Evolutionary conservation across 2,329 filamentous ascomycete species (phyloP), one percentile per base, ranked within the genome.

Genomic region (Lizonia empirigonia): DNA sequence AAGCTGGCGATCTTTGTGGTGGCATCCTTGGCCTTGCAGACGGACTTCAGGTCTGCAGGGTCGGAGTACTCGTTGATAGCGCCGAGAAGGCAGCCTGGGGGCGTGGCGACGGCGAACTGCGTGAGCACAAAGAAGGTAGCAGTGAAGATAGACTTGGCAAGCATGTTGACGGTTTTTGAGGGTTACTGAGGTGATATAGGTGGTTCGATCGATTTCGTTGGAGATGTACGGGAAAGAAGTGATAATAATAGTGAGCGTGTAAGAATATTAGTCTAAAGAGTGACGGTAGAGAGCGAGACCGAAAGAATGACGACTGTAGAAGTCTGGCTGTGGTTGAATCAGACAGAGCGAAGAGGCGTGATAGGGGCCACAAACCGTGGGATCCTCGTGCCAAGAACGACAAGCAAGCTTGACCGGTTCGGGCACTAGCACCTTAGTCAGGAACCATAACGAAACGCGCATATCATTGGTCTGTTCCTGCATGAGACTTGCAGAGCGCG

Each of bases 81-180:
- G 44, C 65, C 68, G 37, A 70, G 62, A 24, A 70, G 56, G 53
- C 67, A 71, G 46, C 55, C 62, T 5, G 68, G 64, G 15, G 64
- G 59, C 10, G 56, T 51, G 15, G 67, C 65, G 38, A 59, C 48
- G 22, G 55, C 56, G 35, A 68, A 55, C 30, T 57, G 47, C 29
- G 65, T 54, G 24, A 68, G 50, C 10, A 65, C 67, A 34, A 63
- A 40, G 47, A 69, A 58, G 15, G 63, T 59, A 47, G 62, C 50
- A 44, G 62, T 56, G 56, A 69, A 59, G 40, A 64, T 33, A 48
- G 66, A 56, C 51, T 64, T 65, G 55, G 54, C 59, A 58, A 68
- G 59, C 67, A 70, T 70, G 12, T 46, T 67, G 51, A 30, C 39
- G 46, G 41, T 53, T 13, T 23, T 44, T 52, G 34, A 26, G 22